A percentile compares a stretch with the other conserved stretches of the same genome.
Conservation (phyloP, 306 rosid species). For the Sindora glabra region DNA sequence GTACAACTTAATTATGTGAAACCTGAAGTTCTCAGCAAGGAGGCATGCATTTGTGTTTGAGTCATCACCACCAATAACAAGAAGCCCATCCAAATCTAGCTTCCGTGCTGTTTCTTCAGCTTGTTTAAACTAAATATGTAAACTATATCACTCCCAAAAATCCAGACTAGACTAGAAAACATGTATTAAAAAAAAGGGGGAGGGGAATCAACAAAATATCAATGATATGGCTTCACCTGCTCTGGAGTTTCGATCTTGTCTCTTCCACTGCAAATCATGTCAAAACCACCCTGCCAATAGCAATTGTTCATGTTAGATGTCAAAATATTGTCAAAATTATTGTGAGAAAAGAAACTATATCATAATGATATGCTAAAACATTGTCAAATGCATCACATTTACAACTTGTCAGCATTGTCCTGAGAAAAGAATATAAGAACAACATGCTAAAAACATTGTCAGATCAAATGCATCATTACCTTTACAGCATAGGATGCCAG, state of each 20-base stretch:
- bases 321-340: not conserved
- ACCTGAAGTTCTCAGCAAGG: constrained; percentile 98
- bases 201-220: not conserved
- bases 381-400: not conserved
- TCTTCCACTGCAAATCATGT: constrained; percentile 97
- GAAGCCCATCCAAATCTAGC: constrained; percentile 93
- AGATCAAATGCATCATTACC: not conserved
- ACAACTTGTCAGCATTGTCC: no score
- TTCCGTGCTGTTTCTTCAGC: constrained; percentile 80
- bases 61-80: constrained; percentile 99
- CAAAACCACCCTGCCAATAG: constrained; percentile 86
- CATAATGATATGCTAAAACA: not conserved
- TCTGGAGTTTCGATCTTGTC: constrained; percentile 99
- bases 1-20: not conserved
- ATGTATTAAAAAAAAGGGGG: no score
- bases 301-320: constrained; percentile 4
- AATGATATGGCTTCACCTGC: constrained; percentile 54
- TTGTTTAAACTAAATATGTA: constrained; percentile 70
- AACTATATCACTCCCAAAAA: constrained; percentile 20
- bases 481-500: not conserved
- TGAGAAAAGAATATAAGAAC: no score
- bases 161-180: not conserved
- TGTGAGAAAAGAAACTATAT: not conserved
- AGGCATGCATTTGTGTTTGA: constrained; percentile 99
- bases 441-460: no score